Conservation (phyloP, 306 rosid species). For the Malus fusca region DNA sequence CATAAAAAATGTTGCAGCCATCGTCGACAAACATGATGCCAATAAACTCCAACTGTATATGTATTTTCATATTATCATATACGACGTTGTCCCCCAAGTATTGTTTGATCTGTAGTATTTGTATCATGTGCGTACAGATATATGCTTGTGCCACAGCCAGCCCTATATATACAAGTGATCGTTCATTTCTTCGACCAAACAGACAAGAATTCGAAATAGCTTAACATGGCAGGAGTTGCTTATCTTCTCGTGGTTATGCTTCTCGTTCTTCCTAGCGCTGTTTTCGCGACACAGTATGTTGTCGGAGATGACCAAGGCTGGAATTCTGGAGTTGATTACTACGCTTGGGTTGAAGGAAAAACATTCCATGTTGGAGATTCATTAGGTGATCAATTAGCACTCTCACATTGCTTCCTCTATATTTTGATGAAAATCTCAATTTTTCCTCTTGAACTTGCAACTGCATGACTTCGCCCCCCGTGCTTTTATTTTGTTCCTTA, state of each 20-base stretch:
- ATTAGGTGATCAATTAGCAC: background rate
- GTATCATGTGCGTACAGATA: background rate
- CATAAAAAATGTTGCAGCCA: background rate
- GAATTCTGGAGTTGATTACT: background rate
- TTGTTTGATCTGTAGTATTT: background rate
- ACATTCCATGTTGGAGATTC: background rate
- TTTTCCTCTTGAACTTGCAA: too few relatives aligned
- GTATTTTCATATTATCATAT: background rate
- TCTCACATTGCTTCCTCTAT: background rate
- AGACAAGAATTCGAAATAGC: background rate
- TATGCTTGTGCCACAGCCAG: background rate
- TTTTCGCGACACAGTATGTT: background rate
- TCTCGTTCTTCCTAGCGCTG: background rate
- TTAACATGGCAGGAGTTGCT: background rate
- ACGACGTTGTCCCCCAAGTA: background rate
- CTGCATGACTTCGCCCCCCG: background rate
- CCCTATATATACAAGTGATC: background rate
- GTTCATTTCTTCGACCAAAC: too few relatives aligned
- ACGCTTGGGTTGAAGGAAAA: conserved; percentile 3
- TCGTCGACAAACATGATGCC: background rate
- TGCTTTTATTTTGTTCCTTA: background rate
- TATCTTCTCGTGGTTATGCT: background rate
- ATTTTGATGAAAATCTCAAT: too few relatives aligned
- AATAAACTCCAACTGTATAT: background rate
- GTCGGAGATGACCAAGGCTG: conserved; percentile 8